Evolutionary conservation across 192 early-diverging fungal species (phyloP), one percentile per base, ranked within the genome.

Genomic region (Entomortierella chlamydospora): DNA sequence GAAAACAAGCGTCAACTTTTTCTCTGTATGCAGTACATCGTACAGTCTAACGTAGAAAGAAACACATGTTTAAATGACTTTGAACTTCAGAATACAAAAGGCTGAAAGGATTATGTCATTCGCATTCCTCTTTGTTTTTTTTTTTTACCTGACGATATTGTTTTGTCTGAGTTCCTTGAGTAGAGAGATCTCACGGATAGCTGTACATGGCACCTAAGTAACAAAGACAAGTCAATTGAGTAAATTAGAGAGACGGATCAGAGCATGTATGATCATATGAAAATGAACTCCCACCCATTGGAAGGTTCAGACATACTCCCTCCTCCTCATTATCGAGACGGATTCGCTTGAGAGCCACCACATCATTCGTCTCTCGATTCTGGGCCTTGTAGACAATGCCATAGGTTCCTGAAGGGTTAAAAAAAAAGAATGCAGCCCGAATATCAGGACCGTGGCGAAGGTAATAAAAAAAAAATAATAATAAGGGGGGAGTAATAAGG

Each of bases 371-470:
- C 47, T 96, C 95, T 66, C 92, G 84, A 86, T 97, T 96, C 81
- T 99, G 96, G 3, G 97, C 98, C 84, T 99, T 99, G 91, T 99
- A 99, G 4, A 99, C 98, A 58, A 98, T 96, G 37, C 97, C 98
- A 80, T 98, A 99, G 4, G 98, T 98, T 64, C 94, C 90, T 90
- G 81, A 12, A 60, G 45, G 26, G n/a, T 9, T 28, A 23, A 43
- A 43, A 13, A 57, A 37, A 8, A 12, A 30, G 23, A 31, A 64
- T 22, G 22, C 12, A 30, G 33, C n/a, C 28, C 39, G n/a, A n/a
- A n/a, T n/a, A 23, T 11, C 18, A 64, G 33, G 18, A 3, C 1
- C 2, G 33, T 29, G 54, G 20, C 28, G 29, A 25, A 63, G 39
- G 51, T 26, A 34, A 53, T 42, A 12, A 39, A 55, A 34, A 45